phyloP scores from a whole-genome alignment of 164 flowering plant genomes.

The Hamamelis virginiana region DNA sequence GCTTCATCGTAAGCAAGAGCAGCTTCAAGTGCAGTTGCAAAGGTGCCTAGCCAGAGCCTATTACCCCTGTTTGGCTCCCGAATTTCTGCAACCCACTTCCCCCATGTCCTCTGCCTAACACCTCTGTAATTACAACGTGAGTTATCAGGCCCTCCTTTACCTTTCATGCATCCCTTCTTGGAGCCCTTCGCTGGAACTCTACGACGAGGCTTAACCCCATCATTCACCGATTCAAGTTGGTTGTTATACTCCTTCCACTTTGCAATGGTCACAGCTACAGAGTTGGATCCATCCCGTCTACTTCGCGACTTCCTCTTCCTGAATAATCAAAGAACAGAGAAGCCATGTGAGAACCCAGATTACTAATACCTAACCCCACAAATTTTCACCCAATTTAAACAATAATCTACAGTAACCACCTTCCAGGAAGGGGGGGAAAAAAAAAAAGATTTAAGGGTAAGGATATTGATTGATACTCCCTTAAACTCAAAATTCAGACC shows the following conservation, averaged over 20 bases:
- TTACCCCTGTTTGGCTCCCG: constrained; percentile 59
- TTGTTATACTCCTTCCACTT: constrained; percentile 62
- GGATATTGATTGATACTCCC: no score
- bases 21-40: constrained; percentile 49
- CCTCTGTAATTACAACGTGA: constrained; percentile 61
- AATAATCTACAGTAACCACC: not conserved
- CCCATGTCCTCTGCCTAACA: constrained; percentile 89
- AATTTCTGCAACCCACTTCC: constrained; percentile 88
- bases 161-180: constrained; percentile 86
- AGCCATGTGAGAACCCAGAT: constrained; percentile 1
- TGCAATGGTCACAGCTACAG: constrained; percentile 55
- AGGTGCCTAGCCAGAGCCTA: constrained; percentile 69
- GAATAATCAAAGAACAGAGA: not conserved
- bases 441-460: no score
- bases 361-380: constrained; percentile 8
- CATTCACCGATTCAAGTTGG: constrained; percentile 19
- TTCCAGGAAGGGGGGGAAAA: no score
- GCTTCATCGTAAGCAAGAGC: constrained; percentile 66
- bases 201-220: constrained; percentile 19
- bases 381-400: not conserved
- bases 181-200: constrained; percentile 77
- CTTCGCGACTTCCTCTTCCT: constrained; percentile 51
- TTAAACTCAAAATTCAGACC: no score
- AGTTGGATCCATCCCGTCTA: constrained; percentile 34
- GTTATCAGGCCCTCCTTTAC: constrained; percentile 87